Evolutionary conservation across 2,329 filamentous ascomycete species (phyloP).

Genomic region (Aureobasidium sp.): DNA sequence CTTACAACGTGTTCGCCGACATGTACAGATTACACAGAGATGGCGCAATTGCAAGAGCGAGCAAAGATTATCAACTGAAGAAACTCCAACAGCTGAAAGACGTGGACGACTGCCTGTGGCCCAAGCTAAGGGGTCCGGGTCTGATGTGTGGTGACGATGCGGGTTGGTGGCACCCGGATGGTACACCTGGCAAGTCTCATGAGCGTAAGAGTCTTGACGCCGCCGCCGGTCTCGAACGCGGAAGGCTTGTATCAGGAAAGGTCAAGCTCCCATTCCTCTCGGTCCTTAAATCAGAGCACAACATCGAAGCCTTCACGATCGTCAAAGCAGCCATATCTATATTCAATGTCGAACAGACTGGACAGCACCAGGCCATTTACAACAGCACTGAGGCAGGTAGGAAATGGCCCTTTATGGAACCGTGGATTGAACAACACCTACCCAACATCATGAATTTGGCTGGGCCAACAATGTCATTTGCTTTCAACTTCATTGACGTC

Average conservation of each 20-base stretch:
- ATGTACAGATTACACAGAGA: neutral
- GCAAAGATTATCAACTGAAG: neutral
- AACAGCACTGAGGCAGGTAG: constrained; percentile 37
- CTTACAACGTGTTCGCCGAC: neutral
- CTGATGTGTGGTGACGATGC: neutral
- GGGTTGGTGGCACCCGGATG: neutral
- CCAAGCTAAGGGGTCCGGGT: neutral
- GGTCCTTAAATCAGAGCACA: neutral
- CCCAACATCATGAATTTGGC: constrained; percentile 23
- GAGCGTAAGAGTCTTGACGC: neutral
- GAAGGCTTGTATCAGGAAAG: neutral
- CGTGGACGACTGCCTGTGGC: neutral
- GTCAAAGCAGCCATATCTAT: constrained; percentile 36
- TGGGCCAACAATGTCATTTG: constrained; percentile 18
- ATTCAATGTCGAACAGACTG: constrained; percentile 33
- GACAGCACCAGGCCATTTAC: constrained; percentile 36
- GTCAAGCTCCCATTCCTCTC: neutral
- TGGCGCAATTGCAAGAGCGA: neutral
- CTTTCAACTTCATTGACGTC: neutral
- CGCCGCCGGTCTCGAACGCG: neutral
- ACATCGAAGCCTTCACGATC: constrained; percentile 28
- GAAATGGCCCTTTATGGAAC: constrained; percentile 34
- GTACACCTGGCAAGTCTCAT: neutral
- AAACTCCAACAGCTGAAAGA: neutral
- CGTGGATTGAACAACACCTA: constrained; percentile 14